A percentile compares a stretch with the other conserved stretches of the same genome.
phyloP scores from a whole-genome alignment of 2,329 filamentous ascomycete genomes.

The Trichoderma sp. region DNA sequence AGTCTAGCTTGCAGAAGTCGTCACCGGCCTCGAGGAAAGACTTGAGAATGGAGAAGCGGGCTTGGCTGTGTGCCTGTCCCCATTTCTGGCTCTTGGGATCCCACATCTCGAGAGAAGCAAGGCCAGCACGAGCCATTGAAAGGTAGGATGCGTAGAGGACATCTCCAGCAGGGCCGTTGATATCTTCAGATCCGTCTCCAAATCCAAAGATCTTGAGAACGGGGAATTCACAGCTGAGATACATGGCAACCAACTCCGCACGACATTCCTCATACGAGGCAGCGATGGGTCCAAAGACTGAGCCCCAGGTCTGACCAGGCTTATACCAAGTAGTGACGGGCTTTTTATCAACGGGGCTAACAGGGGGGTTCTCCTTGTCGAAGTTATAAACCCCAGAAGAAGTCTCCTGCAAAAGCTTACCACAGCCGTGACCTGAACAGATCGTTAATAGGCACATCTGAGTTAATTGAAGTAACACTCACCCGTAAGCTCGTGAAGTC shows the following conservation, averaged over 20 bases:
- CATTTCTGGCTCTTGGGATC: conserved; percentile 88
- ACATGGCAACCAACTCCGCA: conserved; percentile 93
- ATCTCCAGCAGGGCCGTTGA: conserved; percentile 77
- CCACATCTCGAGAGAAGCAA: conserved; percentile 90
- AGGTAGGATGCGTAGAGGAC: conserved; percentile 88
- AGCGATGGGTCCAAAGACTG: conserved; percentile 84
- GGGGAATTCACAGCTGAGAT: conserved; percentile 81
- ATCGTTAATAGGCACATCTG: conserved; percentile 25
- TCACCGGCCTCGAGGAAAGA: conserved; percentile 85
- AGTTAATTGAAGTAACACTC: conserved; percentile 17
- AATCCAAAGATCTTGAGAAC: conserved; percentile 92
- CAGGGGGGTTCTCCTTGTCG: conserved; percentile 75
- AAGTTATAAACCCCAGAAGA: conserved; percentile 84
- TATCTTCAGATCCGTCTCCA: conserved; percentile 72
- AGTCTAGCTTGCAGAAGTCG: conserved; percentile 81
- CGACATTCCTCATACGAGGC: conserved; percentile 93
- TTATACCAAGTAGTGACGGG: conserved; percentile 86
- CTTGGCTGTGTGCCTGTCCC: conserved; percentile 91
- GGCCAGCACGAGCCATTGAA: conserved; percentile 89
- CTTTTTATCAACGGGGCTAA: conserved; percentile 76
- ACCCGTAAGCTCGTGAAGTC: conserved; percentile 80
- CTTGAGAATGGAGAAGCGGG: conserved; percentile 82
- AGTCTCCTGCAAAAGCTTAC: conserved; percentile 91
- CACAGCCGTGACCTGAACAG: conserved; percentile 74
- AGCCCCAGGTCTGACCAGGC: conserved; percentile 92